Conservation (phyloP, 495 filamentous ascomycete genomes). For the Penicillium taxi region DNA sequence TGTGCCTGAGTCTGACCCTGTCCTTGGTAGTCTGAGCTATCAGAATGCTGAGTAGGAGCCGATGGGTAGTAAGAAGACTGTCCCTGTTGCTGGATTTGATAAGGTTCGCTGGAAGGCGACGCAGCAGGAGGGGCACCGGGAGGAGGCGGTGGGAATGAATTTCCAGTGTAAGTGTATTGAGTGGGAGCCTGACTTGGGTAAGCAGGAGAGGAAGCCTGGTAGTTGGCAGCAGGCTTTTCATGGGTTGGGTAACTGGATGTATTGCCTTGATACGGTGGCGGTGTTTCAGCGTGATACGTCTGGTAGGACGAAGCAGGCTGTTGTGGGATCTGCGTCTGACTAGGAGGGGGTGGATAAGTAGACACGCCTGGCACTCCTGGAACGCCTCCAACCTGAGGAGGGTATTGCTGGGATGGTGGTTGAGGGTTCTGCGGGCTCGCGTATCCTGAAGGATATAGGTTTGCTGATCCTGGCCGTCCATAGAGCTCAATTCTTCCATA, state of each 20-base stretch:
- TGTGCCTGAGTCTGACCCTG: conserved; percentile 14
- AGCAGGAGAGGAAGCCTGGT: conserved; percentile 1
- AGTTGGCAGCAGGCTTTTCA: too few relatives aligned
- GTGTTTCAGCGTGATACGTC: conserved; percentile 12
- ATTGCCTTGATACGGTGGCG: conserved; percentile 5
- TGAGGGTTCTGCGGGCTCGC: conserved; percentile 10
- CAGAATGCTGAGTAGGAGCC: conserved; percentile 5
- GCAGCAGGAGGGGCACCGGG: conserved; percentile 26
- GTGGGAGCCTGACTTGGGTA: conserved; percentile 2
- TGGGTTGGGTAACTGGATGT: neutral
- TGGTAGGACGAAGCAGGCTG: neutral
- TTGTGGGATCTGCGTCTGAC: conserved; percentile 10
- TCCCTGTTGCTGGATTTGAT: conserved; percentile 11
- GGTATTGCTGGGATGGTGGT: conserved; percentile 5
- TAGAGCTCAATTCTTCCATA: conserved; percentile 49
- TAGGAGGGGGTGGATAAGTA: conserved; percentile 3
- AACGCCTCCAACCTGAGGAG: conserved; percentile 1
- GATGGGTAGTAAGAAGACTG: conserved; percentile 10
- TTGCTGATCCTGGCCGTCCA: conserved; percentile 23
- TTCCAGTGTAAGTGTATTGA: conserved; percentile 31
- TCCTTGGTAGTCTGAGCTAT: conserved; percentile 5
- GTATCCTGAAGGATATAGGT: conserved; percentile 11
- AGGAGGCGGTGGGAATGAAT: conserved; percentile 41
- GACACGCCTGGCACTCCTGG: conserved; percentile 1
- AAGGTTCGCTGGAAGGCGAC: conserved; percentile 22